A percentile compares a stretch with the other conserved stretches of the same genome.
Evolutionary conservation across 176 grass and related monocot genomes (phyloP).

Genomic region (Bolboschoenus planiculmis): DNA sequence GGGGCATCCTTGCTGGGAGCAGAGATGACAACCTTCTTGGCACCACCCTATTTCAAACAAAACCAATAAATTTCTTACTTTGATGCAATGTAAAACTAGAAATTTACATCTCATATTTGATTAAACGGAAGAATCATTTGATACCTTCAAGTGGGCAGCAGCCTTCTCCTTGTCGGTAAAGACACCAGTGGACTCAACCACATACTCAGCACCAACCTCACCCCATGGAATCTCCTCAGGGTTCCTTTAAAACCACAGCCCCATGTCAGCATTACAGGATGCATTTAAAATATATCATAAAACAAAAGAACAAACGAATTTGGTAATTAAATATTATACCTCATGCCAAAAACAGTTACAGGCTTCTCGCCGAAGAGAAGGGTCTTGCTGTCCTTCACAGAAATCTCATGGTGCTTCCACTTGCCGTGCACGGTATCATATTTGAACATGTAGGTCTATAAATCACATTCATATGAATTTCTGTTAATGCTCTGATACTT

Average conservation of each 20-base stretch:
- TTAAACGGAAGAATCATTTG: neutral
- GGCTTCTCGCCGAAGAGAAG: constrained; percentile 55
- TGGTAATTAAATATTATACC: constrained; percentile 5
- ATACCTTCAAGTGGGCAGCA: constrained; percentile 60
- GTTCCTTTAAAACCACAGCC: constrained; percentile 29
- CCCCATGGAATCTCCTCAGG: constrained; percentile 72
- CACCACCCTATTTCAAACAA: constrained; percentile 38
- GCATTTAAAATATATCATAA: neutral
- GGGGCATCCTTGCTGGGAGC: constrained; percentile 67
- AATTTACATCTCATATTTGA: neutral
- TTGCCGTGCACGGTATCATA: constrained; percentile 56
- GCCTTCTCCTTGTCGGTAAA: constrained; percentile 71
- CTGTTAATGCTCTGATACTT: neutral
- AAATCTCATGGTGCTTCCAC: constrained; percentile 55
- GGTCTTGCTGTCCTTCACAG: constrained; percentile 56
- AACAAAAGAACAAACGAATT: neutral
- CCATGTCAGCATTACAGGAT: neutral
- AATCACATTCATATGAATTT: neutral
- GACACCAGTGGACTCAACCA: constrained; percentile 59
- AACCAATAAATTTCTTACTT: neutral
- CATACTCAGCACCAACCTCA: constrained; percentile 44
- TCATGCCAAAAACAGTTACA: constrained; percentile 42
- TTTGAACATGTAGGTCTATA: constrained; percentile 69
- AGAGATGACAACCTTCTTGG: constrained; percentile 68
- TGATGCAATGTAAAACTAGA: neutral